These are phyloP conservation scores for Blastocystis sp. DNA, from an alignment of 352 stramenopile genomes.

Conservation along the genomic window DNA sequence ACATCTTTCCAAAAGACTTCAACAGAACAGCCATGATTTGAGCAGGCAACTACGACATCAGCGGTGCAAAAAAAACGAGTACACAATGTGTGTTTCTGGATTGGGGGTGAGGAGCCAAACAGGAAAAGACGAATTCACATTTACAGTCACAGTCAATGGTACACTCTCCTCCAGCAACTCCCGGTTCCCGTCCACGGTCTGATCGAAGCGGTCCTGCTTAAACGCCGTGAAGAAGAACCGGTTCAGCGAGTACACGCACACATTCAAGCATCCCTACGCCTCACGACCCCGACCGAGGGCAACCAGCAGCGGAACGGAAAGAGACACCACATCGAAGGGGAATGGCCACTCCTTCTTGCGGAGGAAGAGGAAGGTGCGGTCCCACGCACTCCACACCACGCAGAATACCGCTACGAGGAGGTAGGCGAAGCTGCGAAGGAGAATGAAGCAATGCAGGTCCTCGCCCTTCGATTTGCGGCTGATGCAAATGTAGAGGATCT, in stretches of 20 bases:
- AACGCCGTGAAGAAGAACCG: constrained; percentile 61
- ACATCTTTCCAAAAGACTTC: constrained; percentile 70
- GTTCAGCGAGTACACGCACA: constrained; percentile 61
- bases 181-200: neutral
- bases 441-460: constrained; percentile 7
- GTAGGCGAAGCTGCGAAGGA: neutral
- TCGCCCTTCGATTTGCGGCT: neutral
- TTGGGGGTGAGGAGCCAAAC: no score
- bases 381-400: constrained; percentile 16
- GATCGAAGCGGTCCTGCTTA: neutral
- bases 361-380: neutral
- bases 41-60: no score
- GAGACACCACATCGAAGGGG: constrained; percentile 2
- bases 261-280: constrained; percentile 52
- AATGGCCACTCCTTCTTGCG: neutral
- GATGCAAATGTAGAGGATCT: constrained; percentile 6
- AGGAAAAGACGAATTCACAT: no score
- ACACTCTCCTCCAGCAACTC: neutral
- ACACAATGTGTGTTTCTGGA: no score
- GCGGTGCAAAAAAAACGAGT: no score
- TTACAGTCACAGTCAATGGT: neutral
- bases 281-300: neutral
- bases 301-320: constrained; percentile 42
- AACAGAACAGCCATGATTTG: constrained; percentile 50
- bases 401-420: constrained; percentile 21